Conservation (phyloP, 2,329 filamentous ascomycete species). For the Elsinoe ampelina region DNA sequence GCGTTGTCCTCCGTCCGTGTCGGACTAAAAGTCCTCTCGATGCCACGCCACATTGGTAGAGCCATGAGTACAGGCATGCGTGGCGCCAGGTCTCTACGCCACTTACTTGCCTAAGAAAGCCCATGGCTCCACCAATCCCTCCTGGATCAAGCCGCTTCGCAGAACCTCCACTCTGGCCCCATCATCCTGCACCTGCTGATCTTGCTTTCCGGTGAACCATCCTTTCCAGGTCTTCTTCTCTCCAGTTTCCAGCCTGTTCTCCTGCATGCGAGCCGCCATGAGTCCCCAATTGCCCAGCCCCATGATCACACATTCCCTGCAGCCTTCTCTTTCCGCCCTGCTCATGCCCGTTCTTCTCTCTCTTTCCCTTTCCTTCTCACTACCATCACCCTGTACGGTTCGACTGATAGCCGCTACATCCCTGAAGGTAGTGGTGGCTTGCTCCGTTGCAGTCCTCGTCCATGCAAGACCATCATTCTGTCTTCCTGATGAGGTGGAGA, state of each 20-base stretch:
- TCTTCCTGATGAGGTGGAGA: conserved; percentile 48
- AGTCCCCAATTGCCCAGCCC: conserved; percentile 72
- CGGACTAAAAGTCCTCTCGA: too few relatives aligned
- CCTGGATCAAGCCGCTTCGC: background rate
- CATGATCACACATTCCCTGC: conserved; percentile 65
- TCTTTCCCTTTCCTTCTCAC: conserved; percentile 3
- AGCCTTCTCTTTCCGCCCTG: conserved; percentile 46
- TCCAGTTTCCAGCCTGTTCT: conserved; percentile 29
- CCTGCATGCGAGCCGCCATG: conserved; percentile 63
- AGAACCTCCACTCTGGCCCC: background rate
- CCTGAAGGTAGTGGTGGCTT: conserved; percentile 20
- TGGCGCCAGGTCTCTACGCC: background rate
- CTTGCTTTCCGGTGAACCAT: conserved; percentile 20
- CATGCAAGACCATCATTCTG: conserved; percentile 65
- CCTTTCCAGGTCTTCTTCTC: conserved; percentile 21
- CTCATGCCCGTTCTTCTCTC: conserved; percentile 20
- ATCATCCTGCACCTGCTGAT: conserved; percentile 17
- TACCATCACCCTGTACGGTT: conserved; percentile 9
- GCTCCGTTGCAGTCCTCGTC: conserved; percentile 70
- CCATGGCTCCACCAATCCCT: conserved; percentile 5
- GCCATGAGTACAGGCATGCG: background rate
- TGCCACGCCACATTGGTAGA: background rate
- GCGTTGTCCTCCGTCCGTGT: too few relatives aligned
- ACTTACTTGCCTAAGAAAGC: background rate
- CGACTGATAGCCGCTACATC: conserved; percentile 16